phyloP scores from a whole-genome alignment of 768 basidiomycete genomes.

The Cystofilobasidium bisporidii region DNA sequence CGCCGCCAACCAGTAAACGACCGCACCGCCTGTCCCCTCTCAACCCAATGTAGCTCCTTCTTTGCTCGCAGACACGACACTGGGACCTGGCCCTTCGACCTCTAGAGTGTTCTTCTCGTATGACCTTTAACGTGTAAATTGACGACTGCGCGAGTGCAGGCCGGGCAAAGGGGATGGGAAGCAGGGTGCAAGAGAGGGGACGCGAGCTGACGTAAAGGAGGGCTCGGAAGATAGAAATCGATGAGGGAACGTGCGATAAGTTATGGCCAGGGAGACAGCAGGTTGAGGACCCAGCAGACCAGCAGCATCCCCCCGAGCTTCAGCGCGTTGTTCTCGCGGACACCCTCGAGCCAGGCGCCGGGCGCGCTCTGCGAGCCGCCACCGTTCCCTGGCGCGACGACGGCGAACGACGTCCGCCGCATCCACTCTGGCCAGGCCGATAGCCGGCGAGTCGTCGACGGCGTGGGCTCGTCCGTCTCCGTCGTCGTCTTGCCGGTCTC shows the following conservation, averaged over 20 bases:
- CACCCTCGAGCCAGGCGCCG: background rate
- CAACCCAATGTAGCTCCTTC: background rate
- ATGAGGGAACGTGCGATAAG: too few relatives aligned
- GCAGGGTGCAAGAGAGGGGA: too few relatives aligned
- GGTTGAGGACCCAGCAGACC: slow-evolving; percentile 20
- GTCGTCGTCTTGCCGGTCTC: slow-evolving; percentile 2
- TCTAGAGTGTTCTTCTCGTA: too few relatives aligned
- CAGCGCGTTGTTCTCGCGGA: background rate
- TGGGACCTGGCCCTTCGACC: too few relatives aligned
- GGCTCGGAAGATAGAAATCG: too few relatives aligned
- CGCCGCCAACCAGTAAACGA: slow-evolving; percentile 6
- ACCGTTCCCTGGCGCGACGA: background rate
- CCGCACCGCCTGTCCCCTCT: background rate
- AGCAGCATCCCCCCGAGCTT: slow-evolving; percentile 14
- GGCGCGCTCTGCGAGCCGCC: background rate
- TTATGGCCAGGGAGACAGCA: slow-evolving; percentile 15
- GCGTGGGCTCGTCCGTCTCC: background rate
- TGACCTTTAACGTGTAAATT: too few relatives aligned
- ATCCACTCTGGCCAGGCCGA: slow-evolving; percentile 6
- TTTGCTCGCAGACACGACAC: background rate
- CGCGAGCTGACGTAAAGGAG: too few relatives aligned
- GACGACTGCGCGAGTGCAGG: too few relatives aligned
- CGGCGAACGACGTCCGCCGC: slow-evolving; percentile 7
- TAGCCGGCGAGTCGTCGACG: background rate
- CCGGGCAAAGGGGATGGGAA: too few relatives aligned